Evolutionary conservation across 257 asterid species (phyloP), one percentile per base, ranked within the genome.

Genomic region (Solanum medicagineum): DNA sequence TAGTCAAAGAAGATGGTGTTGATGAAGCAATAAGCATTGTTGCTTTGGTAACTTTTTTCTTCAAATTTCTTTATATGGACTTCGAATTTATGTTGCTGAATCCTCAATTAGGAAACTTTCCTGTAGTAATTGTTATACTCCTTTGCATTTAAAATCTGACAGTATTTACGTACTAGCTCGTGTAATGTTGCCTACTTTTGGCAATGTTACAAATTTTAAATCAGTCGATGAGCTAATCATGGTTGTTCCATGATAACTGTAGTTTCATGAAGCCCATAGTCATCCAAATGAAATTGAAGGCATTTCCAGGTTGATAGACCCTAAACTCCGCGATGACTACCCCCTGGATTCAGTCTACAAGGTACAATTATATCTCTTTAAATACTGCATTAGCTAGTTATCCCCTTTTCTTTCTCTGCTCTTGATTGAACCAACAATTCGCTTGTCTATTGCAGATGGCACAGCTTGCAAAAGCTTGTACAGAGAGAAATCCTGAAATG

Each of bases 21-120:
- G 90, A 93, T 32, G 99, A 94, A 86, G 90, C 98, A n/a, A 93
- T 83, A 87, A 97, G 98, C 84, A 95, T 96, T 63, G 98, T 96
- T 81, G 92, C 88, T 82, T 80, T 93, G 93, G 98, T 96, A 89
- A 93, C 90, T 75, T 60, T 49, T 49, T 40, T 24, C 24, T 77
- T 77, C 62, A 51, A 14, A 26, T 51, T 65, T 65, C 20, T 16
- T 68, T 16, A 36, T 36, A 36, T 36, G 3, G 63, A 56, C 24
- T 56, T 56, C 7, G 63, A 56, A 56, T 17, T 56, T 57, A 57
- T 57, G 26, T 57, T 57, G 63, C 12, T 57, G 24, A 57, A 57
- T 19, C 26, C 26, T 57, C 10, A 19, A 55, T 8, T 19, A 57
- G 26, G 11, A 68, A 32, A 29, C 47, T 16, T 68, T 32, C 2